Evolutionary conservation across 495 filamentous ascomycete genomes (phyloP).

Genomic region (Penicillium crystallinum): DNA sequence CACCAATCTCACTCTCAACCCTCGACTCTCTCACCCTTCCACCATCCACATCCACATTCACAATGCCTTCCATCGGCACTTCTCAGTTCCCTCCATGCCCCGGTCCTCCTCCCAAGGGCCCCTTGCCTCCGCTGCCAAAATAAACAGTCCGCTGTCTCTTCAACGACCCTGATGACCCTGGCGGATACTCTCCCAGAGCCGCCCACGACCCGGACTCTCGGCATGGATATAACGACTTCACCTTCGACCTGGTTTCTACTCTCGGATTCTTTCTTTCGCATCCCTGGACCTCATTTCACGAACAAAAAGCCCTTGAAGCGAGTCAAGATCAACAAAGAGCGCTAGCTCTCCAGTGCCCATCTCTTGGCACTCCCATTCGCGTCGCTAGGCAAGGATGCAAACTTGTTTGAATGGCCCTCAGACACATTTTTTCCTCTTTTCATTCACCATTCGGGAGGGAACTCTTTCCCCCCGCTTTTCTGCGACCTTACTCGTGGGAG

Average conservation of each 20-base stretch:
- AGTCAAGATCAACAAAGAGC: not conserved
- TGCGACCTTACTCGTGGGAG: slow-evolving; percentile 1
- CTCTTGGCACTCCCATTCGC: not conserved
- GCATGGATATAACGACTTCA: slow-evolving; percentile 34
- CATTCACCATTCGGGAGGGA: not conserved
- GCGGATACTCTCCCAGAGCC: slow-evolving; percentile 23
- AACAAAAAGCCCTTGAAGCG: not conserved
- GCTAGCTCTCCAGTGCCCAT: not conserved
- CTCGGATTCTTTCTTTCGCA: slow-evolving; percentile 19
- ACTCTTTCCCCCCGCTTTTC: not conserved
- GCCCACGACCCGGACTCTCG: slow-evolving; percentile 28
- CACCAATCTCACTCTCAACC: not conserved
- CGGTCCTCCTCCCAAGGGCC: slow-evolving; percentile 75
- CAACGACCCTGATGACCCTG: slow-evolving; percentile 37
- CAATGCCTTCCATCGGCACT: slow-evolving; percentile 63
- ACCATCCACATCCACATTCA: not conserved
- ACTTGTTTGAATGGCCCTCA: slow-evolving; percentile 2
- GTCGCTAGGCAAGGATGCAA: not conserved
- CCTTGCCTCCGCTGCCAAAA: slow-evolving; percentile 77
- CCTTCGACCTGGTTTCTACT: slow-evolving; percentile 24
- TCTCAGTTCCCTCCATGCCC: slow-evolving; percentile 72
- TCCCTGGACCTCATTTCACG: slow-evolving; percentile 6
- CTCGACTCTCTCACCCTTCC: not conserved
- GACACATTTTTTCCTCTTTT: not conserved
- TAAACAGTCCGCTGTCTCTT: slow-evolving; percentile 38